phyloP scores from a whole-genome alignment of 495 filamentous ascomycete genomes.

The Jackrogersella multiformis region DNA sequence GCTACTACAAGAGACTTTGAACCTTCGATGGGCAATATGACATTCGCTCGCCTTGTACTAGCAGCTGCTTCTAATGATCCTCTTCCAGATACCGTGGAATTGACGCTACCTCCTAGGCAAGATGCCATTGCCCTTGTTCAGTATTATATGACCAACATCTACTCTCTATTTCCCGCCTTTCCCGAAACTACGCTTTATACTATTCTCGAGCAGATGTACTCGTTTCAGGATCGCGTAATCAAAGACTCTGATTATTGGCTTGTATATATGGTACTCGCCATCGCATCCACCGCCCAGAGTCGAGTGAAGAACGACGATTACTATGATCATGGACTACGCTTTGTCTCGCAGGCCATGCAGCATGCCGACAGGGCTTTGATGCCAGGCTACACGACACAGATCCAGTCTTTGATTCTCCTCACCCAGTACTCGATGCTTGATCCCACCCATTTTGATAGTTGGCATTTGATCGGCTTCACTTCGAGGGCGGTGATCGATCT shows the following conservation, averaged over 20 bases:
- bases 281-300: constrained; percentile 77
- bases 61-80: constrained; percentile 74
- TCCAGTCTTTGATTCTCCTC: constrained; percentile 85
- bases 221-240: constrained; percentile 66
- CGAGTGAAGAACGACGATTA: constrained; percentile 69
- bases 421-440: constrained; percentile 89
- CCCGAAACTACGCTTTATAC: constrained; percentile 76
- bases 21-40: constrained; percentile 82
- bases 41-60: constrained; percentile 83
- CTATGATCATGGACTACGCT: constrained; percentile 70
- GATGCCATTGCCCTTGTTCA: constrained; percentile 73
- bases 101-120: constrained; percentile 71
- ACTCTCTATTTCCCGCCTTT: constrained; percentile 80
- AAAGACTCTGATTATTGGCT: constrained; percentile 83
- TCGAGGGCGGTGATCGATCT: constrained; percentile 85
- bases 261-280: constrained; percentile 87
- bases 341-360: constrained; percentile 74
- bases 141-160: constrained; percentile 84
- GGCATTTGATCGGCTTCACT: constrained; percentile 89
- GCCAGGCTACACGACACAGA: constrained; percentile 81
- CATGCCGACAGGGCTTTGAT: constrained; percentile 82
- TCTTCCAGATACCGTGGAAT: constrained; percentile 63
- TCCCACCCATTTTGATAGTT: constrained; percentile 86
- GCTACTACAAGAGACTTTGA: constrained; percentile 92
- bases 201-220: constrained; percentile 81